These are phyloP conservation scores for Eucalyptus tenuipes DNA, from an alignment of 345 rosid genomes.

Conservation along the genomic window DNA sequence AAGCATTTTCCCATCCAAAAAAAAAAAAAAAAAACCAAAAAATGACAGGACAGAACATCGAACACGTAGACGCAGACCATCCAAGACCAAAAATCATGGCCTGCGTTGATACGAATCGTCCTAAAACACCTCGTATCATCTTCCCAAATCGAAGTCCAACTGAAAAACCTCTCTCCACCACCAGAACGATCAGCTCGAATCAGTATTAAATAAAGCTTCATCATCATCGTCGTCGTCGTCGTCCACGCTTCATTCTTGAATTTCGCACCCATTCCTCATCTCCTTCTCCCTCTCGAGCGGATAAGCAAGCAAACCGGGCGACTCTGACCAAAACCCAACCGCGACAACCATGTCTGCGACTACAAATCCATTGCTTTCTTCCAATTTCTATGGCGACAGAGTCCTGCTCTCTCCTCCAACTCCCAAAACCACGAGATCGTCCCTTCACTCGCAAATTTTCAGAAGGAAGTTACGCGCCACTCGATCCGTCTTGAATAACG, in stretches of 20 bases:
- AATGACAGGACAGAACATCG: neutral
- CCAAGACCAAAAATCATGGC: neutral
- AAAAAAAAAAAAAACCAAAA: neutral
- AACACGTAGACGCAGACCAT: neutral
- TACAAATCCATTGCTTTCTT: conserved; percentile 11
- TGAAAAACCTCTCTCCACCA: neutral
- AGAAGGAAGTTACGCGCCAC: neutral
- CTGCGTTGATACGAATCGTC: neutral
- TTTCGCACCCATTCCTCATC: neutral
- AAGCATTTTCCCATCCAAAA: neutral
- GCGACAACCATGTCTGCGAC: neutral
- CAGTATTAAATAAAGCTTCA: neutral
- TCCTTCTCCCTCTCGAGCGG: neutral
- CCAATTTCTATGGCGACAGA: conserved; percentile 9
- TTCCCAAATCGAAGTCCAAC: neutral
- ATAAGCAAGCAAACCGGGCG: neutral
- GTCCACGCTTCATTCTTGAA: neutral
- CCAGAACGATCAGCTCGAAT: neutral
- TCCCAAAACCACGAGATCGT: conserved; percentile 12
- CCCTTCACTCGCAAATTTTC: neutral
- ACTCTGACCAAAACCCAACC: neutral
- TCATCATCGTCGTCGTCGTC: neutral
- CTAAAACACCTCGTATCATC: neutral
- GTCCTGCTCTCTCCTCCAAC: neutral
- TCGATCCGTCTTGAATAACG: neutral